Percentiles rank a stretch among this genome's conserved stretches.
Evolutionary conservation across 164 flowering plant genomes (phyloP).

Genomic region (Paratinospora sagittata): DNA sequence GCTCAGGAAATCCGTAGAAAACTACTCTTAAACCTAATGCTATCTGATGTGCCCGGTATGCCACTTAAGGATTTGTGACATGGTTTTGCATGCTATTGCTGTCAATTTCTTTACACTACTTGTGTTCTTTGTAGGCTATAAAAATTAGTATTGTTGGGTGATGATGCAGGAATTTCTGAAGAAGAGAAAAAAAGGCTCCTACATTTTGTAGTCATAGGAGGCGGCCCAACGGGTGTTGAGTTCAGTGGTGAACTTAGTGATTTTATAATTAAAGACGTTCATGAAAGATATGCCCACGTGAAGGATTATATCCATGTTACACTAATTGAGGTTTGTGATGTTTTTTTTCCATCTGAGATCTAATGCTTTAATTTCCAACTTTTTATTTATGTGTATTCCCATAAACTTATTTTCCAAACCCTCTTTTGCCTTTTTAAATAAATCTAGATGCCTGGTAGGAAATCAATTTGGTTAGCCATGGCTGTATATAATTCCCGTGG

Average conservation of each 20-base stretch:
- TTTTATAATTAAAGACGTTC: slow-evolving; percentile 83
- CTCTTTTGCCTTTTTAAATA: slow-evolving; percentile 4
- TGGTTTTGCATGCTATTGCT: background rate
- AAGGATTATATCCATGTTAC: slow-evolving; percentile 89
- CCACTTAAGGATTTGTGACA: background rate
- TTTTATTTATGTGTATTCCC: background rate
- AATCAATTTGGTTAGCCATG: background rate
- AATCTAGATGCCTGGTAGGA: background rate
- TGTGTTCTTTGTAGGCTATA: no score
- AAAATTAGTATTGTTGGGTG: background rate
- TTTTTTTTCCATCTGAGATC: background rate
- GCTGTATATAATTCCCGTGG: background rate
- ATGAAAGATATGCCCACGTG: slow-evolving; percentile 84
- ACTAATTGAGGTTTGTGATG: slow-evolving; percentile 71
- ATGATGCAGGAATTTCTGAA: slow-evolving; percentile 61
- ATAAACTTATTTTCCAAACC: background rate
- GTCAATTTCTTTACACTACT: background rate
- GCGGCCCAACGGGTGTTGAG: slow-evolving; percentile 99
- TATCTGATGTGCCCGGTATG: slow-evolving; percentile 87
- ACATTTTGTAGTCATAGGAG: slow-evolving; percentile 97
- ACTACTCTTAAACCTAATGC: slow-evolving; percentile 88
- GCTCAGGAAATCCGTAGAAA: slow-evolving; percentile 93
- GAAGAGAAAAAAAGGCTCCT: slow-evolving; percentile 77
- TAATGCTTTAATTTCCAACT: slow-evolving; percentile 2
- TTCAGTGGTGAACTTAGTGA: slow-evolving; percentile 99